A percentile compares a stretch with the other conserved stretches of the same genome.
phyloP scores from a whole-genome alignment of 2,329 filamentous ascomycete species.

The Pestalotiopsis sp. region DNA sequence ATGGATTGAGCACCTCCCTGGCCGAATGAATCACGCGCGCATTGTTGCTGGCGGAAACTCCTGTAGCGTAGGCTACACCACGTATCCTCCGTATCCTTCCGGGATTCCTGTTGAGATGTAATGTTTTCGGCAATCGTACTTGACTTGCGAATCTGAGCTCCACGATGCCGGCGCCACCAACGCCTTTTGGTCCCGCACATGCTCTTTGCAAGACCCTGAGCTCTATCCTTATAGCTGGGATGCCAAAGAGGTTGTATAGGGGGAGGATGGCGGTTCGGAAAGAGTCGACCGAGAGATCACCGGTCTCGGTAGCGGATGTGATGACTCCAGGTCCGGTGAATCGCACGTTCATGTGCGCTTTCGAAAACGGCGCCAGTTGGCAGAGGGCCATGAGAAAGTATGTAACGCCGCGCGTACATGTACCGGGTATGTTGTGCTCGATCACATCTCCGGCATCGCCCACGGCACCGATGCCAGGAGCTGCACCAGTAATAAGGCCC shows the following conservation, averaged over 20 bases:
- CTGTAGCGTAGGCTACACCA: constrained; percentile 91
- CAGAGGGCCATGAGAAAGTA: constrained; percentile 93
- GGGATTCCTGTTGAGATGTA: constrained; percentile 81
- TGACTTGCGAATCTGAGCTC: constrained; percentile 93
- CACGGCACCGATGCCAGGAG: constrained; percentile 75
- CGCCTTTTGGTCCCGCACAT: constrained; percentile 74
- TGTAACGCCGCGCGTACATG: constrained; percentile 79
- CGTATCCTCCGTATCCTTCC: constrained; percentile 87
- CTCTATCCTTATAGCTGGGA: constrained; percentile 79
- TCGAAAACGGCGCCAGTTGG: constrained; percentile 89
- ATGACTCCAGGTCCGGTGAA: constrained; percentile 93
- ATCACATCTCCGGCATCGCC: constrained; percentile 73
- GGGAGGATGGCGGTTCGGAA: constrained; percentile 93
- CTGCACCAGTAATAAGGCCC: constrained; percentile 86
- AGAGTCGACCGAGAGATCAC: constrained; percentile 89
- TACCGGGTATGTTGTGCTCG: constrained; percentile 77
- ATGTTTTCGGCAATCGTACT: constrained; percentile 88
- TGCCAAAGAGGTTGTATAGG: constrained; percentile 87
- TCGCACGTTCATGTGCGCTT: constrained; percentile 85
- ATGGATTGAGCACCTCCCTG: constrained; percentile 81
- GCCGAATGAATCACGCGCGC: constrained; percentile 92
- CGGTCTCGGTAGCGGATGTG: constrained; percentile 79
- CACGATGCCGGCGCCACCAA: constrained; percentile 87
- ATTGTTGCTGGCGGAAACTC: constrained; percentile 91
- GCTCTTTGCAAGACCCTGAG: constrained; percentile 80